Evolutionary conservation across 2,329 filamentous ascomycete genomes (phyloP), one percentile per base, ranked within the genome.

Genomic region (Aureobasidium sp.): DNA sequence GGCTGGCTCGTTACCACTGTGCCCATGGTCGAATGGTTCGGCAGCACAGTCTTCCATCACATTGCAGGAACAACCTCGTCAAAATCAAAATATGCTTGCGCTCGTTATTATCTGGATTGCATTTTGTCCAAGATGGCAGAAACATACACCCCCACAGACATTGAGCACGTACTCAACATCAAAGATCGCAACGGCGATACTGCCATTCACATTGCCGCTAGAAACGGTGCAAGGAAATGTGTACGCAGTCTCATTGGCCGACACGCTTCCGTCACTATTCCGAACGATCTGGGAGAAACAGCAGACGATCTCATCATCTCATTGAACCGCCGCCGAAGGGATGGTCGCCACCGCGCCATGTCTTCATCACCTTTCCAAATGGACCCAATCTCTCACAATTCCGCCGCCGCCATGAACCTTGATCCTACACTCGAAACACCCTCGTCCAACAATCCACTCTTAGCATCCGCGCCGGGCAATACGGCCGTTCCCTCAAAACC

Each of bases 11-110:
- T 92, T 57, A 84, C 87, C 41, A 97, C 93, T 0, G 86, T 96
- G 42, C 87, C 88, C 59, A 85, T 85, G 63, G 83, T 88, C 25
- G 94, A 99, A 71, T 86, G 85, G 73, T 87, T 87, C 56, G 89
- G 90, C 14, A 89, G 88, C 64, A 97, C 91, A 0, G 90, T 96
- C 57, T 93, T 99, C 70, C 94, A 97, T 71, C 93, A 97, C 73
- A 92, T 96, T 47, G 90, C 92, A 20, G 88, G 89, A 59, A 93
- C 93, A 69, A 96, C 93, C 62, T 87, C 87, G 68, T 90, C 88
- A 58, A 88, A 91, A 56, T 89, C 89, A 64, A 96, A 93, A 74
- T 91, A 92, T 71, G 87, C 89, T 25, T 95, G 90, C 70, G 91
- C 92, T 36, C 84, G 91, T 37, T 97, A 97, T 74, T 99, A 99